phyloP scores from a whole-genome alignment of 208 protist genomes.

The Trypanosoma rangeli region DNA sequence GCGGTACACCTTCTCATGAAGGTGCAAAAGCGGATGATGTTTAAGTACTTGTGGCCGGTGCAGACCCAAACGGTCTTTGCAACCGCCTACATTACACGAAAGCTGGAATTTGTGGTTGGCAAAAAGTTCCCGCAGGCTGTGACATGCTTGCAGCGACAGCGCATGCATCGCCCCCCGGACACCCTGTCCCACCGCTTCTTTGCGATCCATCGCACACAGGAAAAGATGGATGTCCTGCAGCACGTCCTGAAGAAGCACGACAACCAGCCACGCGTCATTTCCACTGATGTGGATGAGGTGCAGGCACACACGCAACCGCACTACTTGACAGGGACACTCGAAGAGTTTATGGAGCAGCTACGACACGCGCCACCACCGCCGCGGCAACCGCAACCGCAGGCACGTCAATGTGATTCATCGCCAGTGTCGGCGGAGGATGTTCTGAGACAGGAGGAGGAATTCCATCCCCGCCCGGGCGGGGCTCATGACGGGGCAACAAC shows the following conservation, averaged over 20 bases:
- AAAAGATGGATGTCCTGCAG: conserved; percentile 70
- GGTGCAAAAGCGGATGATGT: conserved; percentile 69
- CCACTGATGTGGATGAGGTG: conserved; percentile 52
- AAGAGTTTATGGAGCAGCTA: conserved; percentile 31
- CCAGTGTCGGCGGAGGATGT: not conserved
- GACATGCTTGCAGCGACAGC: conserved; percentile 55
- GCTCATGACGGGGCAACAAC: not conserved
- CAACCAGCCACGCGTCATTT: conserved; percentile 39
- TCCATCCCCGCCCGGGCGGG: not conserved
- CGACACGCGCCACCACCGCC: not conserved
- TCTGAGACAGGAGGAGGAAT: not conserved
- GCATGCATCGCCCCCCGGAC: conserved; percentile 56
- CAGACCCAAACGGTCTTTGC: conserved; percentile 82
- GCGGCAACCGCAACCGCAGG: not conserved
- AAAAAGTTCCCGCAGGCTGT: conserved; percentile 52
- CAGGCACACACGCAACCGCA: conserved; percentile 39
- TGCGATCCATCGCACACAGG: conserved; percentile 43
- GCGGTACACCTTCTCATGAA: conserved; percentile 76
- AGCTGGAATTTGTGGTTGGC: conserved; percentile 69
- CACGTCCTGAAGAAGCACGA: conserved; percentile 69
- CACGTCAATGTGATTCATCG: not conserved
- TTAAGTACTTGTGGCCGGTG: conserved; percentile 84
- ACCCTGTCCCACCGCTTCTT: conserved; percentile 74
- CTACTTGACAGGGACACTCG: conserved; percentile 49
- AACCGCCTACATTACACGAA: conserved; percentile 74